Evolutionary conservation across 2,329 filamentous ascomycete species (phyloP).

Genomic region (Capronia americana): DNA sequence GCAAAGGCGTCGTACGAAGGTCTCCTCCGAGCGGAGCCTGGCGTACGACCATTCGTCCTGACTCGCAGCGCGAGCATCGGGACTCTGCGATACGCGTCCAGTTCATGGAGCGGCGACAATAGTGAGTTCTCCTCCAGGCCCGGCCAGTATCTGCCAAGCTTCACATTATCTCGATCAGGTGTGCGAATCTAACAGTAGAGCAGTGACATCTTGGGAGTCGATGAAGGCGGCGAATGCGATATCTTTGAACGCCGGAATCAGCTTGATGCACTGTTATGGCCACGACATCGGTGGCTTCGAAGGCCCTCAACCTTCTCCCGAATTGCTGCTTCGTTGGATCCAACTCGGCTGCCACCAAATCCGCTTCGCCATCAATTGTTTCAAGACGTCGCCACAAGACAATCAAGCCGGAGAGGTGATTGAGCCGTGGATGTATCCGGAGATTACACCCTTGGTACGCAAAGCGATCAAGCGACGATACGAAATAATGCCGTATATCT

Average conservation of each 20-base stretch:
- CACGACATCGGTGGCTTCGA: slow-evolving; percentile 80
- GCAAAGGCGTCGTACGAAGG: slow-evolving; percentile 74
- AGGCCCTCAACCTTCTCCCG: slow-evolving; percentile 71
- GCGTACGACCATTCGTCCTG: slow-evolving; percentile 69
- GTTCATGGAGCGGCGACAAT: slow-evolving; percentile 77
- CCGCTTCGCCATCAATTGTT: slow-evolving; percentile 78
- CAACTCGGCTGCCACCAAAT: slow-evolving; percentile 73
- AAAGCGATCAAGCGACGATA: slow-evolving; percentile 73
- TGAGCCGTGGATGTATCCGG: slow-evolving; percentile 78
- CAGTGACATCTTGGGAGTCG: slow-evolving; percentile 70
- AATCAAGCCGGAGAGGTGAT: slow-evolving; percentile 74
- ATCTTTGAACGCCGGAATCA: slow-evolving; percentile 71
- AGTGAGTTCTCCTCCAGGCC: slow-evolving; percentile 37
- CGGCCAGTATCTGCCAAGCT: background rate
- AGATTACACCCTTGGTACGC: slow-evolving; percentile 67
- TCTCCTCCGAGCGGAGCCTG: slow-evolving; percentile 63
- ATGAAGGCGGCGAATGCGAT: slow-evolving; percentile 76
- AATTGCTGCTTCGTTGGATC: slow-evolving; percentile 74
- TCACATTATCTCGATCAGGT: background rate
- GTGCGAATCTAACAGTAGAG: background rate
- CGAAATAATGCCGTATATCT: slow-evolving; percentile 74
- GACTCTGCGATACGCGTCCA: slow-evolving; percentile 72
- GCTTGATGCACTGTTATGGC: slow-evolving; percentile 72
- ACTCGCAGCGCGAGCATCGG: slow-evolving; percentile 74
- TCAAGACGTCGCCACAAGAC: slow-evolving; percentile 72